phyloP scores from a whole-genome alignment of 306 rosid genomes.

The Erythrophleum fordii region DNA sequence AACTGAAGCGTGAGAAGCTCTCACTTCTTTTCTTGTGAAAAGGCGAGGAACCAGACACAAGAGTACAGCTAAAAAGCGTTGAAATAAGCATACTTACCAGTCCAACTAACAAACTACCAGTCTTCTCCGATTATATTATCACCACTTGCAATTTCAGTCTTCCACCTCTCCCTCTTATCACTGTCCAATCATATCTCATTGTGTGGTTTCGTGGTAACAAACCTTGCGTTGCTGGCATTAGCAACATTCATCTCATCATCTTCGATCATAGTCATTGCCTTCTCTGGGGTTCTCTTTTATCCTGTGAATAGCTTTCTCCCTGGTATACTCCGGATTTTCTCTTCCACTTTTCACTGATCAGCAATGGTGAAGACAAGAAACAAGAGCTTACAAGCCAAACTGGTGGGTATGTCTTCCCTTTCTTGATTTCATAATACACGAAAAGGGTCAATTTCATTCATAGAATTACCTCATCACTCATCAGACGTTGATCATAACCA shows the following conservation, averaged over 20 bases:
- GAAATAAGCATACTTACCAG: slow-evolving; percentile 53
- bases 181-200: not conserved
- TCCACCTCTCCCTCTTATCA: slow-evolving; percentile 2
- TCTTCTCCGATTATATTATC: slow-evolving; percentile 37
- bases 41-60: not conserved
- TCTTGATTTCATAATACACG: not conserved
- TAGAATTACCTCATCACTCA: not conserved
- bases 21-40: not conserved
- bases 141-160: slow-evolving; percentile 1
- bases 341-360: not conserved
- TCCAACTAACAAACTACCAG: slow-evolving; percentile 72
- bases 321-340: not conserved
- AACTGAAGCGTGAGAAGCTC: not conserved
- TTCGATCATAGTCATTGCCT: not conserved
- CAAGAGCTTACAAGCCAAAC: slow-evolving; percentile 89
- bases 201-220: slow-evolving; percentile 27
- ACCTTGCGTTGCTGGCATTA: slow-evolving; percentile 2
- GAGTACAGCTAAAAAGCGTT: not conserved
- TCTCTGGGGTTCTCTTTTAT: slow-evolving; percentile 31
- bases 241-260: not conserved
- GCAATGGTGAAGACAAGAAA: slow-evolving; percentile 66
- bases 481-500: not conserved
- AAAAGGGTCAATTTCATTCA: not conserved
- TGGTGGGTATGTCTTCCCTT: slow-evolving; percentile 89
- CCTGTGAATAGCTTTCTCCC: slow-evolving; percentile 13